These are phyloP conservation scores for Pisolithus orientalis DNA, from an alignment of 768 basidiomycete species.

Conservation along the genomic window DNA sequence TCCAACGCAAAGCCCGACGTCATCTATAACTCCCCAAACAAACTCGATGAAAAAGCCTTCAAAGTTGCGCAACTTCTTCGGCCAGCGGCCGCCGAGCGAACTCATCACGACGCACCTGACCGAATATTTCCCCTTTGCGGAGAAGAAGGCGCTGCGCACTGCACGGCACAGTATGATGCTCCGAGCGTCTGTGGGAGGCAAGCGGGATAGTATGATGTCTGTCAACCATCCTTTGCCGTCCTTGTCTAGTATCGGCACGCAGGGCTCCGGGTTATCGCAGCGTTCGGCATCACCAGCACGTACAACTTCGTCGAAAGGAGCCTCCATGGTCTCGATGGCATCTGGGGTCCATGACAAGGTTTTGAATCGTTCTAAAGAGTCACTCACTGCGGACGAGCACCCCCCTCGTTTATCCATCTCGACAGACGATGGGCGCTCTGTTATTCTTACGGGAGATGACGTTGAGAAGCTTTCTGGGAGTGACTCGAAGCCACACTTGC, in stretches of 20 bases:
- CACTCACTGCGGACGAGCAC: slow-evolving; percentile 32
- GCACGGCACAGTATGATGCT: slow-evolving; percentile 84
- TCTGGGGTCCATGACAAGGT: slow-evolving; percentile 34
- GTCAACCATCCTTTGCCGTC: slow-evolving; percentile 38
- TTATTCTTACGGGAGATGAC: slow-evolving; percentile 54
- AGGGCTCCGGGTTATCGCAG: slow-evolving; percentile 22
- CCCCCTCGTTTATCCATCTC: slow-evolving; percentile 72
- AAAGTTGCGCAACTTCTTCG: slow-evolving; percentile 93
- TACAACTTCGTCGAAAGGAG: slow-evolving; percentile 43
- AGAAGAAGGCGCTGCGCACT: slow-evolving; percentile 87
- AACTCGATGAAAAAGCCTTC: slow-evolving; percentile 41
- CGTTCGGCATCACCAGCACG: slow-evolving; percentile 36
- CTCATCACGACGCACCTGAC: slow-evolving; percentile 91
- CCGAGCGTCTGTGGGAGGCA: slow-evolving; percentile 41
- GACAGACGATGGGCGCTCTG: slow-evolving; percentile 61
- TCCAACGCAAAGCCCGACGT: slow-evolving; percentile 28
- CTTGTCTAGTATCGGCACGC: slow-evolving; percentile 30
- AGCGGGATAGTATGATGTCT: slow-evolving; percentile 41
- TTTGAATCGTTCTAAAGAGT: slow-evolving; percentile 15
- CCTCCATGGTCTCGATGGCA: slow-evolving; percentile 26
- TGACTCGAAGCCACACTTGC: slow-evolving; percentile 45
- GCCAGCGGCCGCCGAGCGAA: slow-evolving; percentile 95
- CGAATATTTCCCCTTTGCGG: slow-evolving; percentile 92
- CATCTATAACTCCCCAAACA: slow-evolving; percentile 13
- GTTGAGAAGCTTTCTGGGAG: slow-evolving; percentile 25